Evolutionary conservation across 805 yeast genomes (phyloP), one percentile per base, ranked within the genome.

Genomic region (Nakazawaea siamensis): DNA sequence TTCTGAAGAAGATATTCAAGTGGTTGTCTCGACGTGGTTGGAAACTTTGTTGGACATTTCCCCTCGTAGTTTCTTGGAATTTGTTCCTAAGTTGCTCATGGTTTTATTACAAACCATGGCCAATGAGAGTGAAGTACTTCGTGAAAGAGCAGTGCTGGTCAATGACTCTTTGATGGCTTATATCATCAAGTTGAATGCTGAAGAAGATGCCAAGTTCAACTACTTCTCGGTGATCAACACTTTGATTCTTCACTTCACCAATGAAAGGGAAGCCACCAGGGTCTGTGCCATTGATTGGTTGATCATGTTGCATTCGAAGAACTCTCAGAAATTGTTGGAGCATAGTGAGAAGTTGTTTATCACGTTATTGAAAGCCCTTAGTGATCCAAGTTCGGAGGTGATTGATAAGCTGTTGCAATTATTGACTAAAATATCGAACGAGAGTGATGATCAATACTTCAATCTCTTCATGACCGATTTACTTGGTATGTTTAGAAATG

Each of bases 201-300:
- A 64, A 37, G 63, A 63, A 37, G 50, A 59, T 21, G 68, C 38
- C 1, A 34, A 51, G 32, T 47, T 71, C 11, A 76, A 74, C 46
- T 70, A 74, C 41, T 60, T 75, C 0, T 60, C 80, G 5, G 76
- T 86, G 1, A 76, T 87, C 27, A 76, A 77, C 39, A 77, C 80
- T 4, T 64, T 90, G 37, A 78, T 85, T 3, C 52, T 75, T 27
- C 94, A 87, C 50, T 76, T 82, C 41, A 57, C 75, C 39, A 77
- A 74, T 43, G 85, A 81, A 35, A 79, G 83, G 45, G 95, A 86
- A 41, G 75, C 78, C 19, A 82, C 96, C 0, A 69, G 92, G 39
- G 68, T 86, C 23, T 85, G 94, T 0, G 79, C 92, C 17, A 60
- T 92, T 24, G 95, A 88, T 43, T 92, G 98, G 98, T 63, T 92